Conservation (phyloP, 176 grass and related monocot species). For the Thalia dealbata region DNA sequence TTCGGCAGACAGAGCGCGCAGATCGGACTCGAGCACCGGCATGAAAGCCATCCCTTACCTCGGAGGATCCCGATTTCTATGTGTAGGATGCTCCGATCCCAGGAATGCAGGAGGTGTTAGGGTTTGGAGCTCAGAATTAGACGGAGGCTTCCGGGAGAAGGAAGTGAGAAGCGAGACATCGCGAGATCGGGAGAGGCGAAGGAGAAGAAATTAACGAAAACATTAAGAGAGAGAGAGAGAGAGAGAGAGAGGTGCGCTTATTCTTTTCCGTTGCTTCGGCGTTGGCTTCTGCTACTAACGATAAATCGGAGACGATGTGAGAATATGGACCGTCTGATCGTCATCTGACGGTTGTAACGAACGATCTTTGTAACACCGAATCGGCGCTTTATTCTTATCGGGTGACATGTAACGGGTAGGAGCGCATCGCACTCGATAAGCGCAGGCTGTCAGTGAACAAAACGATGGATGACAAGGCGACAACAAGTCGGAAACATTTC, state of each 20-base stretch:
- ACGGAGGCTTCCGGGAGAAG: not conserved
- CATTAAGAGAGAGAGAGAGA: not conserved
- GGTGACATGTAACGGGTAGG: too few species aligned
- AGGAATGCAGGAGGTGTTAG: not conserved
- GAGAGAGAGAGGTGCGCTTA: not conserved
- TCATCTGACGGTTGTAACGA: too few species aligned
- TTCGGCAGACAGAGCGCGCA: constrained; percentile 92
- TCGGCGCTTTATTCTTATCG: too few species aligned
- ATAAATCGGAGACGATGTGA: not conserved
- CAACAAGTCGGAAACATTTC: too few species aligned
- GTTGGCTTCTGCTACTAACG: not conserved
- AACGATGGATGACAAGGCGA: too few species aligned
- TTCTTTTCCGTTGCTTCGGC: not conserved
- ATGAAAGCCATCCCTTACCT: constrained; percentile 70
- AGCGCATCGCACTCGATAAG: too few species aligned
- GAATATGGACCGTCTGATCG: too few species aligned
- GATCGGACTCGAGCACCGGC: constrained; percentile 93
- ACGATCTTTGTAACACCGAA: too few species aligned
- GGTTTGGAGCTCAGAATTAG: not conserved
- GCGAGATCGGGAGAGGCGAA: constrained; percentile 1
- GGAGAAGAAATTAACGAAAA: not conserved
- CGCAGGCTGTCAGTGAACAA: too few species aligned
- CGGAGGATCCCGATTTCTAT: not conserved
- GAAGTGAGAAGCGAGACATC: not conserved
- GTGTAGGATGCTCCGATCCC: not conserved